Evolutionary conservation across 345 rosid species (phyloP), one percentile per base, ranked within the genome.

Genomic region (Iberis pinnata): DNA sequence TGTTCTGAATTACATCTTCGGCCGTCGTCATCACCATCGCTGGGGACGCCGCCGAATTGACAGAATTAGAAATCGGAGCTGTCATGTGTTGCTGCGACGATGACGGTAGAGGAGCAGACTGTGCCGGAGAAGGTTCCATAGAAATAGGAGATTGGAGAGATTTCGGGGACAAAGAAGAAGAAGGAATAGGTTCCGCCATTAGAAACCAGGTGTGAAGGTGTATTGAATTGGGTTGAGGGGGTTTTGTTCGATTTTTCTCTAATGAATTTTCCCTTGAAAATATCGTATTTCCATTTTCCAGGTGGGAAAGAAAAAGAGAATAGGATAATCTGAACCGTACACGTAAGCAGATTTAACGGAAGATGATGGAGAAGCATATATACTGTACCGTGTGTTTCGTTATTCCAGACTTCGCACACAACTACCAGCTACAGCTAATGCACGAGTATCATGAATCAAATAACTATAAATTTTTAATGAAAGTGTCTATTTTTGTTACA

Each of bases 171-270:
- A 77, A 33, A n/a, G 84, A 49, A 8, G 79, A 63, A 4, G 80
- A 40, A 16, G 73, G 40, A 53, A 54, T 57, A 27, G 67, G 44
- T 56, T 77, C 86, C 49, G 80, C 78, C 86, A 80, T 49, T 46
- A 47, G 26, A 59, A 40, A 19, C 49, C 22, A 44, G 27, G 14
- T 37, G 43, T 31, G n/a, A 18, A 49, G 31, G 47, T 55, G 13
- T 64, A 4, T 39, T 52, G 53, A 22, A 22, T 22, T 4, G 18
- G 8, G 10, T 49, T 58, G 11, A 39, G 45, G 63, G 37, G 46
- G 22, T 9, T 58, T 65, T 65, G 36, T 12, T 33, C 46, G 41
- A 58, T 58, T 51, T 45, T 39, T 31, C 2, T 31, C 9, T n/a
- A n/a, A n/a, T n/a, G n/a, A 3, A 12, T 32, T 32, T 12, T 40